These are phyloP conservation scores for Paraconiothyrium brasiliense DNA, from an alignment of 2,329 filamentous ascomycete genomes.

Conservation along the genomic window DNA sequence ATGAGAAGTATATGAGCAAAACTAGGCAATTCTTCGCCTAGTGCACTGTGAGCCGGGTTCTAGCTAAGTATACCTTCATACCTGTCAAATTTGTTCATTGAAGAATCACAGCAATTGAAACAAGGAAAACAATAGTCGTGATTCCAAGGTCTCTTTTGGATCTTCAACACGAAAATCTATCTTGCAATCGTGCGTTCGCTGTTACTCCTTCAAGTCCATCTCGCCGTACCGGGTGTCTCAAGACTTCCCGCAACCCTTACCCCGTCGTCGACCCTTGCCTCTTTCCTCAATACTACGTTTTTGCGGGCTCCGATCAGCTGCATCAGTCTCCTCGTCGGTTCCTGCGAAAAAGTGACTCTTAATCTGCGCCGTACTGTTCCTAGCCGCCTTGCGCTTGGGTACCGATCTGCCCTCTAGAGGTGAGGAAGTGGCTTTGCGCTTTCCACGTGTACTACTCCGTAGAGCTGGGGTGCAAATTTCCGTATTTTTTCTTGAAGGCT, in stretches of 20 bases:
- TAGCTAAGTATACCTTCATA: too few species aligned
- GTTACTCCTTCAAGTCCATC: too few species aligned
- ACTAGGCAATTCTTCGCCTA: neutral
- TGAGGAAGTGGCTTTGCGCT: slow-evolving; percentile 19
- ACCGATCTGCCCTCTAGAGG: slow-evolving; percentile 24
- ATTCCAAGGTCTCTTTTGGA: too few species aligned
- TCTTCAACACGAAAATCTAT: too few species aligned
- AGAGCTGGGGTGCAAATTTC: slow-evolving; percentile 9
- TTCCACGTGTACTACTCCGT: neutral
- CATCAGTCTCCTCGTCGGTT: slow-evolving; percentile 46
- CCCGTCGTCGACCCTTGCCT: slow-evolving; percentile 21
- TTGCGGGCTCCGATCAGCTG: slow-evolving; percentile 34
- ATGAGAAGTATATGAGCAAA: slow-evolving; percentile 1
- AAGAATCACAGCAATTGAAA: too few species aligned
- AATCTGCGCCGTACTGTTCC: slow-evolving; percentile 40
- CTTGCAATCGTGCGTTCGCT: too few species aligned
- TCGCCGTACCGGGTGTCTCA: too few species aligned
- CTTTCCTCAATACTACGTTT: slow-evolving; percentile 9
- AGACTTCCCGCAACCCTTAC: neutral
- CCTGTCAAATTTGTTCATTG: too few species aligned
- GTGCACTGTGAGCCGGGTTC: neutral
- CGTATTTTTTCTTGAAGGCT: slow-evolving; percentile 5
- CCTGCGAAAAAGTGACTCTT: slow-evolving; percentile 47
- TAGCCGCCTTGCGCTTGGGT: slow-evolving; percentile 37
- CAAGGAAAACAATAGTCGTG: too few species aligned